Percentiles rank a stretch among this genome's conserved stretches.
Conservation (phyloP, 176 grass and related monocot species). For the Thinopyrum elongatum region DNA sequence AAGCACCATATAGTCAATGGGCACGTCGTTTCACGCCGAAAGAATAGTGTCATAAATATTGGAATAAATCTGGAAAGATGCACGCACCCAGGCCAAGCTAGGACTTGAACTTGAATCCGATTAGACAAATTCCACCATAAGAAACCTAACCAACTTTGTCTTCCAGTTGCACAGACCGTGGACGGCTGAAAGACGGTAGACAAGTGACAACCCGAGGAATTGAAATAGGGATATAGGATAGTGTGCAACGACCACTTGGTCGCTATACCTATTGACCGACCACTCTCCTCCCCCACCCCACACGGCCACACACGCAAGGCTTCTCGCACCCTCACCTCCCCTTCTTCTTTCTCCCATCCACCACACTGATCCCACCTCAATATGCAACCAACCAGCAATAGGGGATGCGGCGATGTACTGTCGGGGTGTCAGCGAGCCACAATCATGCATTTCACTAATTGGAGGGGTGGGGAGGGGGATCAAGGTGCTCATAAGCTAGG, state of each 20-base stretch:
- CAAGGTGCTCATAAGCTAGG: too few species aligned
- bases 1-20: too few species aligned
- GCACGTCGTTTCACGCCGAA: too few species aligned
- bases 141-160: too few species aligned
- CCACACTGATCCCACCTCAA: neutral
- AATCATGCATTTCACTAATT: neutral
- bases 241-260: neutral
- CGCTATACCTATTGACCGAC: neutral
- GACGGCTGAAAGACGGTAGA: rapidly evolving
- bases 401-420: neutral
- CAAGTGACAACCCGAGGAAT: neutral
- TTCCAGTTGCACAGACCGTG: neutral
- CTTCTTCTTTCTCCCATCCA: neutral
- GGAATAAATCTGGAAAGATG: neutral
- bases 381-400: neutral
- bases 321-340: neutral
- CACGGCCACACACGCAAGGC: neutral
- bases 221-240: neutral
- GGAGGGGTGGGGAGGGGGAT: neutral
- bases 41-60: neutral
- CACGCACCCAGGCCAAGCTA: too few species aligned
- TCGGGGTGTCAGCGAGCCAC: neutral
- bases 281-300: neutral
- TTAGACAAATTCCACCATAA: neutral
- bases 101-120: neutral